Conservation (phyloP, 768 basidiomycete species). For the Termitomyces sp. region DNA sequence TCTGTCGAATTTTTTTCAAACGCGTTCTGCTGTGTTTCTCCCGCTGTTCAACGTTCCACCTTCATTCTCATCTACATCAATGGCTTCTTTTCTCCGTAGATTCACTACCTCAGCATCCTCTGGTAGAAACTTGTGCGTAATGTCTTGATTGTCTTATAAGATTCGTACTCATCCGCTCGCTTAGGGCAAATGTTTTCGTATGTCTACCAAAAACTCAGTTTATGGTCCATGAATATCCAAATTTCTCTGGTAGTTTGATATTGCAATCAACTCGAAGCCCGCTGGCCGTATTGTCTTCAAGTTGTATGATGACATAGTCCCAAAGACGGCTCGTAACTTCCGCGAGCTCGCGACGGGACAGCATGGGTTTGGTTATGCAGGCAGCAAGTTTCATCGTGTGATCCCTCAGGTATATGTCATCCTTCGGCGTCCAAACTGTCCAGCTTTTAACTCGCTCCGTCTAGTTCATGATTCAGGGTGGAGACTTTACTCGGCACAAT, state of each 20-base stretch:
- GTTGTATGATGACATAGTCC: conserved; percentile 79
- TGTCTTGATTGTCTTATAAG: conserved; percentile 9
- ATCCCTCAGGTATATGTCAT: conserved; percentile 50
- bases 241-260: conserved; percentile 44
- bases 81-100: conserved; percentile 47
- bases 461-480: conserved; percentile 83
- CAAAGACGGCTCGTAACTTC: conserved; percentile 77
- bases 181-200: conserved; percentile 36
- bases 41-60: background rate
- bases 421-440: background rate
- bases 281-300: conserved; percentile 77
- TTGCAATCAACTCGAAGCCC: conserved; percentile 53
- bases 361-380: conserved; percentile 68
- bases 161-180: conserved; percentile 4
- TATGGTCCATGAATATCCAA: background rate
- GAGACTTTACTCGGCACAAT: conserved; percentile 74
- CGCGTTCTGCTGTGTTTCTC: background rate
- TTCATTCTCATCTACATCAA: conserved; percentile 15
- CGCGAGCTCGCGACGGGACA: conserved; percentile 69
- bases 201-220: background rate
- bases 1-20: conserved; percentile 6
- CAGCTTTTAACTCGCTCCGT: background rate
- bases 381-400: conserved; percentile 66
- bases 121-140: conserved; percentile 31
- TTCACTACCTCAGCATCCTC: conserved; percentile 44